Base-by-base conservation (phyloP, 768 basidiomycete species). In the Collybia nuda region DNA sequence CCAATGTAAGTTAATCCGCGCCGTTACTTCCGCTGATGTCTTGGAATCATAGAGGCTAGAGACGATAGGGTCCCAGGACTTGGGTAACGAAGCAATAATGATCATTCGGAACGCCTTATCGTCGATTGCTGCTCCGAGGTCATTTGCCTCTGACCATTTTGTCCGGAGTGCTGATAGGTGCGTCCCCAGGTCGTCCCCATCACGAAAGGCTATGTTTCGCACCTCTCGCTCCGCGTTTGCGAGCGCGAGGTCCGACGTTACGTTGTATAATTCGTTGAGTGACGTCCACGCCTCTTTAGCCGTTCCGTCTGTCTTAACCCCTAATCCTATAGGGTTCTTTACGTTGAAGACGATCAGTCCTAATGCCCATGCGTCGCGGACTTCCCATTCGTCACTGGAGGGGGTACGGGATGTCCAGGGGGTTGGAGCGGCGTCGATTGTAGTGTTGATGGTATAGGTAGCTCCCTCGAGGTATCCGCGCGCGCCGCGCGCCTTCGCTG, bases 381-480 rank as follows among this genome's bases (percentile, higher is more conserved):
- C 12, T 2, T 38, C 19, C 51, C 51, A 52, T 18, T 52, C 51
- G 0, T 21, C 24, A 3, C 15, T 0, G 1, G 36, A 46, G 5
- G 44, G 44, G 17, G 6, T 17, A 15, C 9, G 2, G 5, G 50
- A 44, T 2, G 1, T 1, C 43, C 43, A 45, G 17, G 18, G 24
- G 2, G 44, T 19, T 9, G 40, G 4, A 7, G 9, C 40, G 11
- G 17, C 8, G 17, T 17, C 24, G 14, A 3, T 18, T 26, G 29
- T 29, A 2, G 32, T 18, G 45, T 36, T n/a, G 24, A 22, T 23
- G 29, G n/a, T 36, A 36, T 42, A 9, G 19, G 24, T 64, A 1
- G 54, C 58, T 12, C 63, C 56, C 19, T 57, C 48, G 18, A 64
- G 48, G 43, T 62, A 64, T 32, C 56, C 61, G 17, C 38, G 43